phyloP scores from a whole-genome alignment of 352 stramenopile genomes.

The Pythium insidiosum region DNA sequence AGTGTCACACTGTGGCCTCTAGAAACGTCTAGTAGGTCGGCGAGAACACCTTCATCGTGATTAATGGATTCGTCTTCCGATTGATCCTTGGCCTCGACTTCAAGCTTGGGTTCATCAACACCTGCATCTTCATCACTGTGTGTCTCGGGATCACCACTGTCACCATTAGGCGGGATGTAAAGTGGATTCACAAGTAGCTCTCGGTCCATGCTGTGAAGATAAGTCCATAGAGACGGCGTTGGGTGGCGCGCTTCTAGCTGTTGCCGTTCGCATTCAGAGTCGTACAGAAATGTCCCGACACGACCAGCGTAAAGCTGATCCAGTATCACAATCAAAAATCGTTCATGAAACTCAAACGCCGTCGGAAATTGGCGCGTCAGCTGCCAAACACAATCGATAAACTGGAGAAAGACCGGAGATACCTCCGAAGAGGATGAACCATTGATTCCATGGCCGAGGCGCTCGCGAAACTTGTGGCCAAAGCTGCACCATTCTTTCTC shows the following conservation, averaged over 20 bases:
- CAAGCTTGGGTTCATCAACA: too few relatives aligned
- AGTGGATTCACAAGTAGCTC: constrained; percentile 67
- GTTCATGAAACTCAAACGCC: constrained; percentile 83
- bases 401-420: constrained; percentile 96
- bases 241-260: constrained; percentile 37
- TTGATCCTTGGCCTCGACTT: too few relatives aligned
- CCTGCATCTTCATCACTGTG: too few relatives aligned
- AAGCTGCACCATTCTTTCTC: constrained; percentile 89
- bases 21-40: too few relatives aligned
- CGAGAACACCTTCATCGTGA: too few relatives aligned
- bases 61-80: too few relatives aligned
- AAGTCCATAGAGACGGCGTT: constrained; percentile 76
- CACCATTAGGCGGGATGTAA: constrained; percentile 39
- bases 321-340: constrained; percentile 71
- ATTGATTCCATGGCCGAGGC: constrained; percentile 46
- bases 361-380: constrained; percentile 65
- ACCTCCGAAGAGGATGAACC: constrained; percentile 88
- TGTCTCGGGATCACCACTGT: too few relatives aligned
- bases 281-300: constrained; percentile 94
- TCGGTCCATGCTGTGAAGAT: constrained; percentile 49
- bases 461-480: constrained; percentile 84
- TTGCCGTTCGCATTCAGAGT: constrained; percentile 81
- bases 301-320: constrained; percentile 79
- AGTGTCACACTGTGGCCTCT: too few relatives aligned
- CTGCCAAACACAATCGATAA: constrained; percentile 85